A percentile compares a stretch with the other conserved stretches of the same genome.
These are phyloP conservation scores for Serpula lacrymans DNA, from an alignment of 768 basidiomycete species.

Conservation along the genomic window DNA sequence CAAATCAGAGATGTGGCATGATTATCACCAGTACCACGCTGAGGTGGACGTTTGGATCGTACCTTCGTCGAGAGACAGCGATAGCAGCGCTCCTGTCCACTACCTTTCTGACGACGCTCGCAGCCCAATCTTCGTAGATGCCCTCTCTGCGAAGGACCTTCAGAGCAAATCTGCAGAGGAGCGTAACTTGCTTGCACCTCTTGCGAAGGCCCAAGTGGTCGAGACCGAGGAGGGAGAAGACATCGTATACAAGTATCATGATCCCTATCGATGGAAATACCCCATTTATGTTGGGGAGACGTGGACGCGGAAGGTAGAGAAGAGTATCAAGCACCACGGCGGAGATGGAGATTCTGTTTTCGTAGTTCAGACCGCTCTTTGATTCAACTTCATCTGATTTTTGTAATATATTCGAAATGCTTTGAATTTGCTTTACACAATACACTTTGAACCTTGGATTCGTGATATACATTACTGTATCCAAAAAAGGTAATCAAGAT, in stretches of 20 bases:
- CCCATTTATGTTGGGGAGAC: slow-evolving; percentile 19
- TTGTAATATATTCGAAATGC: no score
- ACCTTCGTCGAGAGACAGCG: no score
- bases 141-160: background rate
- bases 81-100: slow-evolving; percentile 11
- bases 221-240: slow-evolving; percentile 15
- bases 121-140: slow-evolving; percentile 16
- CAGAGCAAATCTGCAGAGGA: slow-evolving; percentile 5
- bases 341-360: no score
- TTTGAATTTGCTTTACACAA: no score
- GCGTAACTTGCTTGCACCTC: slow-evolving; percentile 5
- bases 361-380: no score
- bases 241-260: slow-evolving; percentile 10
- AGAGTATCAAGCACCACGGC: no score
- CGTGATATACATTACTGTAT: no score
- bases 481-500: slow-evolving; percentile 8
- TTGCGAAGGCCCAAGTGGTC: slow-evolving; percentile 6
- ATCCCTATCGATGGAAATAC: no score
- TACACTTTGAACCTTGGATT: no score
- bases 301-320: slow-evolving; percentile 14
- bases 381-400: no score
- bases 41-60: no score
- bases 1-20: background rate
- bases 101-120: slow-evolving; percentile 17
- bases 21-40: no score